Conservation (phyloP, 1,139 yeast genomes). For the Debaryomyces subglobosus region DNA sequence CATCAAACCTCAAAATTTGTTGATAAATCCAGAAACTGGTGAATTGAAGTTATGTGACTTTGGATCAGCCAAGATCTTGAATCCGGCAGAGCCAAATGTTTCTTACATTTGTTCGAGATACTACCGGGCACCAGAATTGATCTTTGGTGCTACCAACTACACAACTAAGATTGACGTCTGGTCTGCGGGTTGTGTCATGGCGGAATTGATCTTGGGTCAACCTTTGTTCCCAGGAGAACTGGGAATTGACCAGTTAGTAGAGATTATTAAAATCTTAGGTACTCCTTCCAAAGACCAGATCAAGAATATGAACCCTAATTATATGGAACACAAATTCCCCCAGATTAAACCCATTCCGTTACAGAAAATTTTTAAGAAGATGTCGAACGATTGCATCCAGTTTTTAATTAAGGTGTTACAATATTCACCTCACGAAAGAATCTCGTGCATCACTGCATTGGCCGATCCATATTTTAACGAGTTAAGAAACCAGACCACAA, state of each 20-base stretch:
- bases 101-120: constrained; percentile 95
- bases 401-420: constrained; percentile 64
- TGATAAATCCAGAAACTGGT: constrained; percentile 84
- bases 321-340: constrained; percentile 97
- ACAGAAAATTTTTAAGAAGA: constrained; percentile 75
- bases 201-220: constrained; percentile 91
- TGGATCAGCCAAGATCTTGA: constrained; percentile 95
- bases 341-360: constrained; percentile 94
- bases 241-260: constrained; percentile 96
- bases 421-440: constrained; percentile 75
- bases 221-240: constrained; percentile 98
- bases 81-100: constrained; percentile 90
- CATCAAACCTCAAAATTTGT: constrained; percentile 92
- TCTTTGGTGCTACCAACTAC: constrained; percentile 88
- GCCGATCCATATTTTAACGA: constrained; percentile 78
- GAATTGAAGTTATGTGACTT: constrained; percentile 92
- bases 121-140: constrained; percentile 92
- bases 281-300: constrained; percentile 95
- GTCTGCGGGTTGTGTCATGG: constrained; percentile 99
- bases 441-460: constrained; percentile 70
- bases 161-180: constrained; percentile 97
- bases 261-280: constrained; percentile 92
- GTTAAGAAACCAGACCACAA: constrained; percentile 57
- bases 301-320: constrained; percentile 93
- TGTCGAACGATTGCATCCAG: constrained; percentile 62